Conservation (phyloP, 768 basidiomycete species). For the Asterophora parasitica region DNA sequence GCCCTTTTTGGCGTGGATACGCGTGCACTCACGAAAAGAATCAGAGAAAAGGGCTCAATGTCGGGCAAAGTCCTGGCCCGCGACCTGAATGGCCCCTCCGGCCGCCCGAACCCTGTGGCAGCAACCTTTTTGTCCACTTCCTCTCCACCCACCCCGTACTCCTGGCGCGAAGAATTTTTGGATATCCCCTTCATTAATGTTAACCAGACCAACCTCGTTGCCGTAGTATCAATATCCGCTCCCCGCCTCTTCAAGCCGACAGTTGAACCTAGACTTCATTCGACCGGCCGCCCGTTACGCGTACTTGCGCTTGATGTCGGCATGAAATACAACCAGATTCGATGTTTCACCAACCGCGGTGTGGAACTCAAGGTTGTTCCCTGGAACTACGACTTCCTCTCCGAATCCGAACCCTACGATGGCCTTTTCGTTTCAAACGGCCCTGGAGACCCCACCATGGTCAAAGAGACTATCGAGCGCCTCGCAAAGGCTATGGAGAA, state of each 20-base stretch:
- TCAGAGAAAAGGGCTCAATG: slow-evolving; percentile 92
- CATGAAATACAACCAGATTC: slow-evolving; percentile 99
- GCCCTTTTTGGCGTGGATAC: slow-evolving; percentile 97
- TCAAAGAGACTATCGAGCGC: slow-evolving; percentile 63
- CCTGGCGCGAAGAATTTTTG: slow-evolving; percentile 83
- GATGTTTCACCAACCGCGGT: slow-evolving; percentile 90
- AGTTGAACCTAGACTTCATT: slow-evolving; percentile 55
- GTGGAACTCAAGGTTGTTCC: slow-evolving; percentile 96
- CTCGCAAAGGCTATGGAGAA: slow-evolving; percentile 65
- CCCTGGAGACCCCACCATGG: slow-evolving; percentile 91
- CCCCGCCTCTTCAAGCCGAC: slow-evolving; percentile 69
- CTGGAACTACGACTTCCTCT: slow-evolving; percentile 91
- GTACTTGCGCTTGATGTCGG: slow-evolving; percentile 93
- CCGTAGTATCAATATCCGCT: slow-evolving; percentile 70
- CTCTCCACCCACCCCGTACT: slow-evolving; percentile 45
- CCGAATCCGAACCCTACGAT: slow-evolving; percentile 79
- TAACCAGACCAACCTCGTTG: slow-evolving; percentile 87
- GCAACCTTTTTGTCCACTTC: slow-evolving; percentile 38
- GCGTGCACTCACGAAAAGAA: slow-evolving; percentile 91
- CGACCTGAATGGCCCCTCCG: slow-evolving; percentile 40
- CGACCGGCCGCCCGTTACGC: slow-evolving; percentile 75
- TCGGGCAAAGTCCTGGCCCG: slow-evolving; percentile 79
- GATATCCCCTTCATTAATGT: slow-evolving; percentile 85
- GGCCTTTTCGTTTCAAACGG: slow-evolving; percentile 98
- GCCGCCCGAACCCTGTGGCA: slow-evolving; percentile 30